phyloP scores from a whole-genome alignment of 2,329 filamentous ascomycete genomes.

The Epichloe coenophiala region DNA sequence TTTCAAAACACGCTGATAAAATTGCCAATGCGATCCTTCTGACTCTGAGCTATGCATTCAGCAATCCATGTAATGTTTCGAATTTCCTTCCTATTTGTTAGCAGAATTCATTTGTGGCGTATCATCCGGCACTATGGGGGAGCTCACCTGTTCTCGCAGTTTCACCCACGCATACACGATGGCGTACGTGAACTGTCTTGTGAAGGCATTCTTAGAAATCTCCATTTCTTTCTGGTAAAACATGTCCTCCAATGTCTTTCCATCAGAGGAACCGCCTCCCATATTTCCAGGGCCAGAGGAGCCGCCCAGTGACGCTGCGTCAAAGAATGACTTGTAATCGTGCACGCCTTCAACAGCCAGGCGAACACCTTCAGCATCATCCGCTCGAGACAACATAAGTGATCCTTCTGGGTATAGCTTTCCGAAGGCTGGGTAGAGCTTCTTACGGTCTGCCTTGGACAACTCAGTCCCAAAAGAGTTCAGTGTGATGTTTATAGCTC shows the following conservation, averaged over 20 bases:
- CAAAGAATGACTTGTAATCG: conserved; percentile 94
- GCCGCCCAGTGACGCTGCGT: conserved; percentile 68
- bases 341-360: conserved; percentile 84
- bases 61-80: conserved; percentile 99
- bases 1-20: conserved; percentile 92
- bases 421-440: conserved; percentile 70
- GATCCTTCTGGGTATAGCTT: conserved; percentile 88
- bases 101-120: conserved; percentile 4
- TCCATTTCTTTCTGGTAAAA: conserved; percentile 99
- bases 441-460: conserved; percentile 56
- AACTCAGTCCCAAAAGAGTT: conserved; percentile 98
- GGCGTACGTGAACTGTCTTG: conserved; percentile 85
- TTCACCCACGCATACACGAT: conserved; percentile 98
- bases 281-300: conserved; percentile 68
- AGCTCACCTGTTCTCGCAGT: conserved; percentile 80
- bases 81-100: conserved; percentile 60
- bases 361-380: conserved; percentile 86
- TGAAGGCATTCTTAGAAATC: conserved; percentile 88
- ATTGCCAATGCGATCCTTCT: conserved; percentile 97
- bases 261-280: conserved; percentile 63
- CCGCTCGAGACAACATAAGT: conserved; percentile 84
- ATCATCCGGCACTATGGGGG: not conserved
- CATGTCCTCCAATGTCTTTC: conserved; percentile 86
- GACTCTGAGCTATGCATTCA: conserved; percentile 98
- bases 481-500: conserved; percentile 97